Percentiles rank a stretch among this genome's conserved stretches.
These are phyloP conservation scores for Bodo saltans DNA, from an alignment of 78 protist species.

Conservation along the genomic window DNA sequence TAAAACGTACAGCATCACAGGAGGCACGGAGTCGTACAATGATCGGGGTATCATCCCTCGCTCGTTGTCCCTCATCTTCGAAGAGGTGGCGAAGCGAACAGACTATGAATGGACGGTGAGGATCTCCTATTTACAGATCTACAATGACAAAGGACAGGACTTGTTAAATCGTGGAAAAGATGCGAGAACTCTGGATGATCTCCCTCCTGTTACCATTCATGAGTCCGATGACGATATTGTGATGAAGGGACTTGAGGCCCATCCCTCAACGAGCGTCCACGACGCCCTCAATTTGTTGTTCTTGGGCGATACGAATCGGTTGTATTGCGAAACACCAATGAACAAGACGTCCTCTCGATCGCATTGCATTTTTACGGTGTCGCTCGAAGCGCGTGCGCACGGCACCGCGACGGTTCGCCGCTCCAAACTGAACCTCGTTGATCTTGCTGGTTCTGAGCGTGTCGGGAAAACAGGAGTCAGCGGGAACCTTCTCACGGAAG, in stretches of 20 bases:
- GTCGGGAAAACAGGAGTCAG: constrained; percentile 25
- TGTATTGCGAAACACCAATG: constrained; percentile 59
- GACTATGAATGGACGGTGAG: neutral
- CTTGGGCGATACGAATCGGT: constrained; percentile 62
- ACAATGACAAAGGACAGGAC: constrained; percentile 64
- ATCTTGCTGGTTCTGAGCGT: constrained; percentile 64
- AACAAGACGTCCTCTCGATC: constrained; percentile 55
- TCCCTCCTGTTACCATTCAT: constrained; percentile 16
- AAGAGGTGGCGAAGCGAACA: constrained; percentile 15
- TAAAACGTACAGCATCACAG: constrained; percentile 63
- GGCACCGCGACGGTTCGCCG: constrained; percentile 34
- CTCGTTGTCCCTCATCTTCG: constrained; percentile 32
- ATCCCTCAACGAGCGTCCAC: neutral
- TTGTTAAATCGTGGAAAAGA: constrained; percentile 48
- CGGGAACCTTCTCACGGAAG: constrained; percentile 41
- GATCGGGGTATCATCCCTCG: constrained; percentile 73
- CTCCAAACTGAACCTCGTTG: constrained; percentile 62
- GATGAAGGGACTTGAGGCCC: neutral
- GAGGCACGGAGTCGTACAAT: constrained; percentile 51
- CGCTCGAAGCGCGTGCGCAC: neutral
- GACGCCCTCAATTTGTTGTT: constrained; percentile 56
- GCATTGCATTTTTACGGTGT: constrained; percentile 54
- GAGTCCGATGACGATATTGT: constrained; percentile 42
- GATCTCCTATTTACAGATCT: constrained; percentile 68
- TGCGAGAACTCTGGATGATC: constrained; percentile 46